Conservation (phyloP, 495 filamentous ascomycete genomes). For the Evansstolkia leycettana region DNA sequence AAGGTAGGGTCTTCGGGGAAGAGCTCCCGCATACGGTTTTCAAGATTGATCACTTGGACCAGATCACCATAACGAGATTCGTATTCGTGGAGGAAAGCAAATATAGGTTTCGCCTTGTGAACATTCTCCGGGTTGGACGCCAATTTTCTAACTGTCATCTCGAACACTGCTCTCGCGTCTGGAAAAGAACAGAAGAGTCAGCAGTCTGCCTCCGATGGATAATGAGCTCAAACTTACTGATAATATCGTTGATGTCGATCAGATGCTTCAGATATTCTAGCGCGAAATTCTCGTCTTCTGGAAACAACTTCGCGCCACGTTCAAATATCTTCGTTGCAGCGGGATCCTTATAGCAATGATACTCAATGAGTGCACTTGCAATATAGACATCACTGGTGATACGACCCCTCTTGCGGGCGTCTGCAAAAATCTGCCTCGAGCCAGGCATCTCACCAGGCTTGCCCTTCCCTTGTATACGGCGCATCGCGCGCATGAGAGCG, state of each 20-base stretch:
- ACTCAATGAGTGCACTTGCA: slow-evolving; percentile 81
- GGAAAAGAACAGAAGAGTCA: slow-evolving; percentile 10
- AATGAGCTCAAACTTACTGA: slow-evolving; percentile 49
- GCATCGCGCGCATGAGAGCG: slow-evolving; percentile 82
- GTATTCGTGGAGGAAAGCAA: slow-evolving; percentile 83
- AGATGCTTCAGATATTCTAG: slow-evolving; percentile 93
- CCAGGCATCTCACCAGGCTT: slow-evolving; percentile 58
- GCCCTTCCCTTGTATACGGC: slow-evolving; percentile 88
- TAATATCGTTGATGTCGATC: slow-evolving; percentile 79
- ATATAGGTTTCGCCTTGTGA: slow-evolving; percentile 70
- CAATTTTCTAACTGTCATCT: slow-evolving; percentile 73
- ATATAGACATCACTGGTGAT: slow-evolving; percentile 91
- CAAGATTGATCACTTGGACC: slow-evolving; percentile 73
- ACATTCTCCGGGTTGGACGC: slow-evolving; percentile 58
- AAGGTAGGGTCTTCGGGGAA: slow-evolving; percentile 79
- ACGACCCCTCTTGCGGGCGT: slow-evolving; percentile 72
- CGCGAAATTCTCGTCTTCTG: slow-evolving; percentile 81
- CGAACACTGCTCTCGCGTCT: slow-evolving; percentile 93
- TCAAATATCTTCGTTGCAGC: slow-evolving; percentile 92
- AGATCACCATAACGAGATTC: slow-evolving; percentile 92
- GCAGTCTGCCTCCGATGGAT: slow-evolving; percentile 5
- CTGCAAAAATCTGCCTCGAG: slow-evolving; percentile 71
- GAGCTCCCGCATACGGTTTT: slow-evolving; percentile 83
- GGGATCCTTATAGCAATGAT: slow-evolving; percentile 87
- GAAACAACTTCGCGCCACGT: slow-evolving; percentile 80